Percentiles rank a stretch among this genome's conserved stretches.
These are phyloP conservation scores for Balamuthia mandrillaris DNA, from an alignment of 208 protist genomes.

Conservation along the genomic window DNA sequence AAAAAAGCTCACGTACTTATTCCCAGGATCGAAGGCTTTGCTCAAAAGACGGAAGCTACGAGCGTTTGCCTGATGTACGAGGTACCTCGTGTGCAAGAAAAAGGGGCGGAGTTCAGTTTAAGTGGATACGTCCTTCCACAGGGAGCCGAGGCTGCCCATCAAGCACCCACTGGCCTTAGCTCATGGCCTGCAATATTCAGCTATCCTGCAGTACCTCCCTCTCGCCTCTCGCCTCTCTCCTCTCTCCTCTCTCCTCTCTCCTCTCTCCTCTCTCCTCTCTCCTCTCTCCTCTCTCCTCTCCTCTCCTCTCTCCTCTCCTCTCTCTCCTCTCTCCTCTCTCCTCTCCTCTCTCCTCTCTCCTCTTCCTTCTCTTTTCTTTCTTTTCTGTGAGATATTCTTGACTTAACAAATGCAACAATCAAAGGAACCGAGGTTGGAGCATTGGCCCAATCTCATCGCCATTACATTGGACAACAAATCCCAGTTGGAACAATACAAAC, in stretches of 20 bases:
- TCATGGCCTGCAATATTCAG: slow-evolving; percentile 4
- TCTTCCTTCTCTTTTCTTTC: too few relatives aligned
- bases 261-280: background rate
- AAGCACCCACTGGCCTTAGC: background rate
- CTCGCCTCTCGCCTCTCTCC: background rate
- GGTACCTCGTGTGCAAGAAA: background rate
- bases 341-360: too few relatives aligned
- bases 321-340: too few relatives aligned
- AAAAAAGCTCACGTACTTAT: background rate
- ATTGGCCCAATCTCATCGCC: slow-evolving; percentile 18
- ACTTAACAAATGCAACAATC: background rate
- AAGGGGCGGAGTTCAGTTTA: background rate
- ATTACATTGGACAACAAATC: slow-evolving; percentile 1
- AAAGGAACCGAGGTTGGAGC: background rate
- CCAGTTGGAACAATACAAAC: background rate
- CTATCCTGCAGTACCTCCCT: background rate
- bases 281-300: too few relatives aligned
- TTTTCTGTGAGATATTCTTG: background rate
- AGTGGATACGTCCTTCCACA: background rate
- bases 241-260: background rate
- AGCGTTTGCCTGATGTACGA: slow-evolving; percentile 15
- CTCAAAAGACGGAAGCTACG: background rate
- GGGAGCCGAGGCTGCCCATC: background rate
- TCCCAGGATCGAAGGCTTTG: background rate
- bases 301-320: too few relatives aligned